Evolutionary conservation across 331 rosid genomes (phyloP).

Genomic region (Rhamnella rubrinervis): DNA sequence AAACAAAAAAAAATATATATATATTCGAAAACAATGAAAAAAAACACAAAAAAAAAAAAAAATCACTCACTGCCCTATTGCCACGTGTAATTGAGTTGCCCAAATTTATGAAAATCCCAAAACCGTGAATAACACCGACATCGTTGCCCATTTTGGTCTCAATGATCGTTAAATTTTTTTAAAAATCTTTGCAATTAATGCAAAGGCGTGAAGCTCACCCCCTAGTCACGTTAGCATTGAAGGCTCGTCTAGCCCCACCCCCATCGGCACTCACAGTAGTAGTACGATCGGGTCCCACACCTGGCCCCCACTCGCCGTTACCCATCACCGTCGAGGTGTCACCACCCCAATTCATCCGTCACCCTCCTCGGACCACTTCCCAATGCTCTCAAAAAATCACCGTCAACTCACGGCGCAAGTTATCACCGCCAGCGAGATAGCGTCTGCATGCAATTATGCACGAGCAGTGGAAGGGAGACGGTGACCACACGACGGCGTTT

Average conservation of each 20-base stretch:
- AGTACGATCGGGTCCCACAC: neutral
- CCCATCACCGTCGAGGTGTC: constrained; percentile 23
- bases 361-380: constrained; percentile 3
- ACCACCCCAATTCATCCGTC: constrained; percentile 9
- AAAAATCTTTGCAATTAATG: constrained; percentile 36
- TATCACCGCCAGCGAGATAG: neutral
- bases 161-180: neutral
- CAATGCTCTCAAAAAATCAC: constrained; percentile 4
- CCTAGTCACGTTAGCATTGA: constrained; percentile 32
- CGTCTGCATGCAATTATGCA: neutral
- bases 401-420: constrained; percentile 9
- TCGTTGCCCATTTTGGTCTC: constrained; percentile 12
- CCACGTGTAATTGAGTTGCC: neutral
- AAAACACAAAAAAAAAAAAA: neutral
- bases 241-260: neutral
- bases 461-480: neutral
- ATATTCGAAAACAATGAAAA: neutral
- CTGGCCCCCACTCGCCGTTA: constrained; percentile 32
- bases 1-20: neutral
- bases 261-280: neutral
- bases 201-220: constrained; percentile 17
- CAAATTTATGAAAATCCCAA: constrained; percentile 17
- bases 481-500: constrained; percentile 29
- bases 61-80: neutral
- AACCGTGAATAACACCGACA: constrained; percentile 31